Evolutionary conservation across 2,329 filamentous ascomycete genomes (phyloP), one percentile per base, ranked within the genome.

Genomic region (Colletotrichum cordylinicola): DNA sequence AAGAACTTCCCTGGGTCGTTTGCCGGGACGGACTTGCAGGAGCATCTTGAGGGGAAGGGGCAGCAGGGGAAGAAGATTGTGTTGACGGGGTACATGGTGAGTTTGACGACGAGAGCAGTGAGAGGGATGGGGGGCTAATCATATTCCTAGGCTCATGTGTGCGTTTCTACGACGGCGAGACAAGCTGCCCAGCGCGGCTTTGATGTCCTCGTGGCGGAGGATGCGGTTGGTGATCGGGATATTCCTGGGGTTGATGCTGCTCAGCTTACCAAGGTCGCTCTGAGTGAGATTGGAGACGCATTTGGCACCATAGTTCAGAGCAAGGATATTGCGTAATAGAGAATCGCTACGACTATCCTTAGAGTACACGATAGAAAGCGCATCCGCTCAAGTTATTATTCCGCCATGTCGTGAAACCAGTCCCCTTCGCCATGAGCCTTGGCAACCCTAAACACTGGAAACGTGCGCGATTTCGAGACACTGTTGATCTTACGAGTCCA

Each of bases 181-280:
- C 88, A 92, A 66, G 93, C 86, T 2, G 86, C 84, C 6, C 89
- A 94, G 81, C 85, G 87, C 39, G 93, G 92, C 0, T 94, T 91
- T 80, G 92, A 94, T 80, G 89, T 94, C 29, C 71, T 94, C 2
- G 80, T 94, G 27, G 90, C 88, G 0, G 86, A 89, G 78, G 93
- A 94, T 80, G 92, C 87, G 0, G 89, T 94, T 48, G 93, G 93
- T 0, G 92, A 94, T 81, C 83, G 93, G 10, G 88, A 94, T 80
- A 93, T 94, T 60, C 93, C 93, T 1, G 92, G 92, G 1, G 89
- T 88, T 1, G 84, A 85, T 8, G 92, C 90, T 0, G 87, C 88
- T 13, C 88, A 92, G 71, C 80, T 93, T 27, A 83, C 84, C 1
- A 81, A 83, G 81, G 87, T 90, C 76, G 86, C 86, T 3, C 82